A percentile compares a stretch with the other conserved stretches of the same genome.
Evolutionary conservation across 2,329 filamentous ascomycete genomes (phyloP).

Genomic region (Venturia asperata): DNA sequence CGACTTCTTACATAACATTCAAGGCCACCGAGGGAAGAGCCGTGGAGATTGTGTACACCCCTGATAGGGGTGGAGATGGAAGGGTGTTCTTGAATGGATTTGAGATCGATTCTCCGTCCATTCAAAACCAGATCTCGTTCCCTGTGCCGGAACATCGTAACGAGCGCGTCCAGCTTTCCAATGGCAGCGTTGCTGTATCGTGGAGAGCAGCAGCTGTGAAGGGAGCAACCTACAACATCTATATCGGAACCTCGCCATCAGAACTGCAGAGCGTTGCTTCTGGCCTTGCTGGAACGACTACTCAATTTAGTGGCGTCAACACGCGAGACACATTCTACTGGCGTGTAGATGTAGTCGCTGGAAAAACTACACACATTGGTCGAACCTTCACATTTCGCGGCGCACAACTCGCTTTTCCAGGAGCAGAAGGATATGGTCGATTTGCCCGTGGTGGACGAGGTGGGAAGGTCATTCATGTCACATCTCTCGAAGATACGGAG

Average conservation of each 20-base stretch:
- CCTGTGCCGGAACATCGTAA: constrained; percentile 28
- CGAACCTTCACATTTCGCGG: constrained; percentile 29
- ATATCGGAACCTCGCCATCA: background rate
- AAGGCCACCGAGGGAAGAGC: constrained; percentile 22
- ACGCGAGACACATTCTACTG: background rate
- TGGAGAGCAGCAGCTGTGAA: constrained; percentile 26
- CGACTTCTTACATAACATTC: constrained; percentile 27
- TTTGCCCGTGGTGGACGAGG: constrained; percentile 42
- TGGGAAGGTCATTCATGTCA: constrained; percentile 44
- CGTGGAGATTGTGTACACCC: constrained; percentile 23
- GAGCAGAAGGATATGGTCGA: constrained; percentile 45
- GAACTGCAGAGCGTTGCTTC: background rate
- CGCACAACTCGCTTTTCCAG: constrained; percentile 39
- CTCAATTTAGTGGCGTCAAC: background rate
- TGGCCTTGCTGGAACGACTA: background rate
- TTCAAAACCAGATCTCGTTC: constrained; percentile 26
- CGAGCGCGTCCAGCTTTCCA: constrained; percentile 25
- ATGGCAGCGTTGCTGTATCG: constrained; percentile 21
- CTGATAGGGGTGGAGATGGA: background rate
- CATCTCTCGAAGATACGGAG: constrained; percentile 41
- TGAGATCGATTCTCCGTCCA: constrained; percentile 27
- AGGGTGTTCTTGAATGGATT: constrained; percentile 30
- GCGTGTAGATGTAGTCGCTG: background rate
- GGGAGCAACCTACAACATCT: background rate
- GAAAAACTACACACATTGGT: constrained; percentile 23